phyloP scores from a whole-genome alignment of 257 asterid species.

The Vinca minor region DNA sequence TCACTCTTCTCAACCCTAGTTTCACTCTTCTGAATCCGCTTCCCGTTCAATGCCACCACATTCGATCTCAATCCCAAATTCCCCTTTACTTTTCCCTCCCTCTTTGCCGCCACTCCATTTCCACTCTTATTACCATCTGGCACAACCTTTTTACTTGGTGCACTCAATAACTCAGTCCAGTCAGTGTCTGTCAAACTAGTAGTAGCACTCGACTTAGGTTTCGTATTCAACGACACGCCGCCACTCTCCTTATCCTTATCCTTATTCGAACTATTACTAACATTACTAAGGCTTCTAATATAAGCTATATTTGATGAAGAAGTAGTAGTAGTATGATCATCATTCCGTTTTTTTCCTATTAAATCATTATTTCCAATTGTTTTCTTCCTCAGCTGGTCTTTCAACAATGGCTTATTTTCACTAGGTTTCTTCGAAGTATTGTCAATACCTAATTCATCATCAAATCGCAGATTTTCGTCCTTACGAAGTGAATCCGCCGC shows the following conservation, averaged over 20 bases:
- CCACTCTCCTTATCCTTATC: conserved; percentile 41
- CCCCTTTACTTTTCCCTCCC: conserved; percentile 39
- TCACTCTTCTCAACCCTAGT: conserved; percentile 38
- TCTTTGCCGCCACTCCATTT: conserved; percentile 39
- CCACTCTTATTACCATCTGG: conserved; percentile 27
- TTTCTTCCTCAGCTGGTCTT: conserved; percentile 83
- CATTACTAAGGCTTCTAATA: conserved; percentile 24
- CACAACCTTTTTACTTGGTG: conserved; percentile 43
- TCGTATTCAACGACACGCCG: conserved; percentile 23
- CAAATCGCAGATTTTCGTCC: conserved; percentile 51
- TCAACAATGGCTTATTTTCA: conserved; percentile 52
- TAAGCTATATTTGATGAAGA: conserved; percentile 22
- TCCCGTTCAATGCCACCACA: conserved; percentile 28
- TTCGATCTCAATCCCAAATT: conserved; percentile 35
- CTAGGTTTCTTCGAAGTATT: conserved; percentile 30
- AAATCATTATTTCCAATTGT: conserved; percentile 23
- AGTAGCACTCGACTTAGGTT: conserved; percentile 29
- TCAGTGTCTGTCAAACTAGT: conserved; percentile 59
- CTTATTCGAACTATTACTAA: conserved; percentile 19
- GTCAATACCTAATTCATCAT: conserved; percentile 39
- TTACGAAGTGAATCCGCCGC: conserved; percentile 90
- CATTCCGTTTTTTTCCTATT: conserved; percentile 12
- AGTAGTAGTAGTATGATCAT: conserved; percentile 33
- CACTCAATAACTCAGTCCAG: conserved; percentile 88
- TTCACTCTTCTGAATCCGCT: conserved; percentile 34